These are phyloP conservation scores for Buddleja alternifolia DNA, from an alignment of 257 asterid genomes.

Conservation along the genomic window DNA sequence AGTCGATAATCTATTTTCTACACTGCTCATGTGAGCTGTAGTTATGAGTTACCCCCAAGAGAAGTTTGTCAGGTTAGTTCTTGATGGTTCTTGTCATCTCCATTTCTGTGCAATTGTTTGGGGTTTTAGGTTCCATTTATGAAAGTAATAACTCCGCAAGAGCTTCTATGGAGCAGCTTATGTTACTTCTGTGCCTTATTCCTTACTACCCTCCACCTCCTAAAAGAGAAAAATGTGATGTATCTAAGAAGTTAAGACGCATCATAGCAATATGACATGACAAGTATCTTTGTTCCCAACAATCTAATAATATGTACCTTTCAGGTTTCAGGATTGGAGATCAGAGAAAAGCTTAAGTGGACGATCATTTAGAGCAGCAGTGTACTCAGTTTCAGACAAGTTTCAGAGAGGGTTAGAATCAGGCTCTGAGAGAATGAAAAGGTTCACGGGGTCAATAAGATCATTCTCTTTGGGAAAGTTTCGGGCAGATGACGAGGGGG, in stretches of 20 bases:
- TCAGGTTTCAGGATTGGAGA: conserved; percentile 76
- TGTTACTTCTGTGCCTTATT: too few relatives aligned
- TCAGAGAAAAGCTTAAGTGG: conserved; percentile 52
- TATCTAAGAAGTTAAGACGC: neutral
- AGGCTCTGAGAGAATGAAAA: conserved; percentile 56
- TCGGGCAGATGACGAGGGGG: conserved; percentile 46
- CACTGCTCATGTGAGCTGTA: conserved; percentile 30
- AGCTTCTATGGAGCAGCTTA: neutral
- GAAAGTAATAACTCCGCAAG: neutral
- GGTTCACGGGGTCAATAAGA: conserved; percentile 52
- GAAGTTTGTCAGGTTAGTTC: conserved; percentile 76
- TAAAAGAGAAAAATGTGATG: neutral
- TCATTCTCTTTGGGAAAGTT: conserved; percentile 52
- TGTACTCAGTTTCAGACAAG: conserved; percentile 54
- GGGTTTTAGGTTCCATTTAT: neutral
- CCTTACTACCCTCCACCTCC: too few relatives aligned
- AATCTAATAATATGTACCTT: conserved; percentile 2
- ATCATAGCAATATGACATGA: neutral
- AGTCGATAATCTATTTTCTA: conserved; percentile 5
- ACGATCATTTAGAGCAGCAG: conserved; percentile 46
- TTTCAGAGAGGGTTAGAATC: conserved; percentile 49
- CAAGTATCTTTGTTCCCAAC: conserved; percentile 5
- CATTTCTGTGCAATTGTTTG: neutral
- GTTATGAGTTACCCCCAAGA: conserved; percentile 65
- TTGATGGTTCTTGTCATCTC: neutral